Percentiles rank a stretch among this genome's conserved stretches.
phyloP scores from a whole-genome alignment of 495 filamentous ascomycete species.

The Viridothelium virens region DNA sequence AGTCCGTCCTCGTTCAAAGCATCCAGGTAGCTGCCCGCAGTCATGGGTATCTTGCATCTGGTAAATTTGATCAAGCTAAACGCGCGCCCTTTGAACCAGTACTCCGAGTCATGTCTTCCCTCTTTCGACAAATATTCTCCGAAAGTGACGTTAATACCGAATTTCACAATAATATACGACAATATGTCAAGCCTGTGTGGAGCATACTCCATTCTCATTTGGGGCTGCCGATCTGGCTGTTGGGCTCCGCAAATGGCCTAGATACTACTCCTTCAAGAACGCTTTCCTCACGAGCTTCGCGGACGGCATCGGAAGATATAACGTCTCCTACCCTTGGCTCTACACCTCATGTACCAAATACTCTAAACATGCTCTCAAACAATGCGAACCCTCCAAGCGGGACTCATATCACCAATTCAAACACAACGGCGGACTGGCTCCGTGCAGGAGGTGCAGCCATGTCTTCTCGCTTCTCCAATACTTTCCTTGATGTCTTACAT shows the following conservation, averaged over 20 bases:
- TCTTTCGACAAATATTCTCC: slow-evolving; percentile 86
- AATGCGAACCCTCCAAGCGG: not conserved
- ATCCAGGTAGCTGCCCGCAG: slow-evolving; percentile 65
- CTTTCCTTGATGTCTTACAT: slow-evolving; percentile 74
- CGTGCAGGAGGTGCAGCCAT: slow-evolving; percentile 60
- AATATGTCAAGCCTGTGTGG: slow-evolving; percentile 71
- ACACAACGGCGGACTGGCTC: slow-evolving; percentile 58
- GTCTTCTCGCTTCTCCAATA: slow-evolving; percentile 71
- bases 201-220: slow-evolving; percentile 65
- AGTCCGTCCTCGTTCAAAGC: slow-evolving; percentile 72
- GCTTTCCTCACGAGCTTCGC: not conserved
- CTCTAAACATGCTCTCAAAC: not conserved
- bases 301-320: not conserved
- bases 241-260: slow-evolving; percentile 40
- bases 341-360: not conserved
- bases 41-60: slow-evolving; percentile 70
- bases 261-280: slow-evolving; percentile 3
- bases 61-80: slow-evolving; percentile 77
- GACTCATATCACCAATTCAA: not conserved
- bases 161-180: slow-evolving; percentile 68
- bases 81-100: slow-evolving; percentile 77
- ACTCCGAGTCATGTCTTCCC: slow-evolving; percentile 66
- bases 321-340: not conserved
- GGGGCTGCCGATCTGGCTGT: slow-evolving; percentile 64
- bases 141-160: slow-evolving; percentile 77